These are phyloP conservation scores for Gentiana dahurica DNA, from an alignment of 257 asterid species.

Conservation along the genomic window DNA sequence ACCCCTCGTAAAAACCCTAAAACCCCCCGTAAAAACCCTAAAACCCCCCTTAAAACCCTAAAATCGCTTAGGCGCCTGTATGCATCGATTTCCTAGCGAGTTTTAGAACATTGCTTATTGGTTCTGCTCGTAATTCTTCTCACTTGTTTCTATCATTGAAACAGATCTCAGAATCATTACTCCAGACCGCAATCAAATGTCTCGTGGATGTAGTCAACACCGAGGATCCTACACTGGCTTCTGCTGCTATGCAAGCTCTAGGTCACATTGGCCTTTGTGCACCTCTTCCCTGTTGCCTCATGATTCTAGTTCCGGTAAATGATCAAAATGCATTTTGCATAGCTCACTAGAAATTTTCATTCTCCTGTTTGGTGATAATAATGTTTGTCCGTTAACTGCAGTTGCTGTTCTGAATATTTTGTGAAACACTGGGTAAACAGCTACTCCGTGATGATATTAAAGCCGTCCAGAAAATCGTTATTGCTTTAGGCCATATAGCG, in stretches of 20 bases:
- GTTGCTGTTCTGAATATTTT: conserved; percentile 51
- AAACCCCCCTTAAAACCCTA: no score
- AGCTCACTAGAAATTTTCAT: not conserved
- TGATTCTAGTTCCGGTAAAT: conserved; percentile 57
- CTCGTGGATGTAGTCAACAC: conserved; percentile 56
- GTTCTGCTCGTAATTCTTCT: no score
- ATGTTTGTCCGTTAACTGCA: conserved; percentile 25
- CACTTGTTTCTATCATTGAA: not conserved
- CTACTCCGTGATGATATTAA: conserved; percentile 80
- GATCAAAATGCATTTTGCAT: conserved; percentile 9
- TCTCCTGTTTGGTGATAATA: not conserved
- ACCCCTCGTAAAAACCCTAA: no score
- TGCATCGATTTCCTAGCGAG: no score
- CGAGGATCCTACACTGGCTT: conserved; percentile 73
- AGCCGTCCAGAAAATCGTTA: conserved; percentile 70
- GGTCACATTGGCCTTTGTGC: conserved; percentile 89
- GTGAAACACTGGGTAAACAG: conserved; percentile 56
- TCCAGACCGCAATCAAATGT: conserved; percentile 66
- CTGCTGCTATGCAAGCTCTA: conserved; percentile 82
- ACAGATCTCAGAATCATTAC: conserved; percentile 67
- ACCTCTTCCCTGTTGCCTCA: conserved; percentile 53
- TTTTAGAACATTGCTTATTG: no score
- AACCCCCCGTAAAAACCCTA: no score
- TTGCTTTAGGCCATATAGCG: conserved; percentile 89
- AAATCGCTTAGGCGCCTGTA: no score